These are phyloP conservation scores for Naumovozyma dairenensis DNA, from an alignment of 805 yeast genomes.

Conservation along the genomic window DNA sequence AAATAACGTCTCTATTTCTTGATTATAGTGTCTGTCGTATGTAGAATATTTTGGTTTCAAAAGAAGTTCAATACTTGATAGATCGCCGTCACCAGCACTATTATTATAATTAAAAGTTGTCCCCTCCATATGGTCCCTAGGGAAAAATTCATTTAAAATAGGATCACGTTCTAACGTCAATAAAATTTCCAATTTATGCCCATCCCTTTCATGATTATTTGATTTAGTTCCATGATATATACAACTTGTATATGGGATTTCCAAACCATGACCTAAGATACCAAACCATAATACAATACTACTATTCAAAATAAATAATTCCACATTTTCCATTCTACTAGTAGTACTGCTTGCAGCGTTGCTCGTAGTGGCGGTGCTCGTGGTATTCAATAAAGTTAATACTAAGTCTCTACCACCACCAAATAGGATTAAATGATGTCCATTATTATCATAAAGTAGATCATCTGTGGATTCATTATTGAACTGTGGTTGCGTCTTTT, in stretches of 20 bases:
- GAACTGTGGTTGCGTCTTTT: conserved; percentile 24
- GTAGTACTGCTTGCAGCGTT: neutral
- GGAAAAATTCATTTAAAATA: conserved; percentile 17
- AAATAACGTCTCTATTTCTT: conserved; percentile 29
- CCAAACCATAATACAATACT: conserved; percentile 34
- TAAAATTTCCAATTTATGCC: conserved; percentile 21
- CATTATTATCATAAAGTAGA: neutral
- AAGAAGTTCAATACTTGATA: conserved; percentile 23
- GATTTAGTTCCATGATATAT: conserved; percentile 25
- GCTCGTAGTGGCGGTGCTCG: neutral
- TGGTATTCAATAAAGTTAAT: conserved; percentile 12
- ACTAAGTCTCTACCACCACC: conserved; percentile 36
- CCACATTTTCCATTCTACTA: conserved; percentile 16
- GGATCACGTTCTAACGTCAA: conserved; percentile 23
- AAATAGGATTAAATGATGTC: conserved; percentile 24
- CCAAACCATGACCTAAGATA: conserved; percentile 28
- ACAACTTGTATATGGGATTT: conserved; percentile 28
- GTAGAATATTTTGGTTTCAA: conserved; percentile 30
- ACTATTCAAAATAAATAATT: conserved; percentile 31
- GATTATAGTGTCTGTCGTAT: conserved; percentile 30
- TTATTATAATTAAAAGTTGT: neutral
- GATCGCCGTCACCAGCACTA: neutral
- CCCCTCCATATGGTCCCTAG: conserved; percentile 3
- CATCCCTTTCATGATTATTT: conserved; percentile 12
- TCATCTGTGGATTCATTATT: conserved; percentile 6